phyloP scores from a whole-genome alignment of 2,329 filamentous ascomycete species.

The Cryphonectria carpinicola region DNA sequence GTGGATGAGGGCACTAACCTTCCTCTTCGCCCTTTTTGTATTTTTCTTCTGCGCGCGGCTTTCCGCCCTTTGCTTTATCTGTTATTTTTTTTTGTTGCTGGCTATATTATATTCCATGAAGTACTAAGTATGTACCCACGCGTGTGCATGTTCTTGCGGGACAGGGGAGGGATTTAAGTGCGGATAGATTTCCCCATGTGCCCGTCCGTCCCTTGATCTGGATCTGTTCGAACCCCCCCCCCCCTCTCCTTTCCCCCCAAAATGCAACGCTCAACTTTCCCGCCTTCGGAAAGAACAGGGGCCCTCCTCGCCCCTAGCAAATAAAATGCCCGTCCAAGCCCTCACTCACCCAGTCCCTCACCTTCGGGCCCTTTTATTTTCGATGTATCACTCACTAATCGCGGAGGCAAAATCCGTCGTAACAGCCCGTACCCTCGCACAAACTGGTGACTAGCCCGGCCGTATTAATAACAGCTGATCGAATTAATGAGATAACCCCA shows the following conservation, averaged over 20 bases:
- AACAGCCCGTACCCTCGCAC: constrained; percentile 2
- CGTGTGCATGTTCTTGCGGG: background rate
- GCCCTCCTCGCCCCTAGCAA: background rate
- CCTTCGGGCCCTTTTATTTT: background rate
- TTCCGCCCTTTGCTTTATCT: background rate
- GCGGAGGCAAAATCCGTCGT: background rate
- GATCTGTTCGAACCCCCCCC: background rate
- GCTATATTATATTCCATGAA: background rate
- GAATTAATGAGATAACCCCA: constrained; percentile 12
- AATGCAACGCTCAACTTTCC: background rate
- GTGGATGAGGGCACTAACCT: background rate
- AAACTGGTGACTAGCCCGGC: background rate
- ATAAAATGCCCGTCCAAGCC: background rate
- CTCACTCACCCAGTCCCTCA: background rate
- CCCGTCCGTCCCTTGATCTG: background rate
- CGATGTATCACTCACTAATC: constrained; percentile 1
- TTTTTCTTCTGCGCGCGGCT: background rate
- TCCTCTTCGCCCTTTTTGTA: background rate
- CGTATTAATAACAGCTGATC: constrained; percentile 16
- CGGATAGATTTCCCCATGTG: background rate
- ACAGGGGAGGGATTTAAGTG: background rate
- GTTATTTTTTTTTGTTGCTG: too few relatives aligned
- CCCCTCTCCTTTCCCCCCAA: too few relatives aligned
- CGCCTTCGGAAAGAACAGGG: background rate
- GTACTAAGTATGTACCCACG: background rate